Evolutionary conservation across 257 asterid species (phyloP).

Genomic region (Solanum bulbocastanum): DNA sequence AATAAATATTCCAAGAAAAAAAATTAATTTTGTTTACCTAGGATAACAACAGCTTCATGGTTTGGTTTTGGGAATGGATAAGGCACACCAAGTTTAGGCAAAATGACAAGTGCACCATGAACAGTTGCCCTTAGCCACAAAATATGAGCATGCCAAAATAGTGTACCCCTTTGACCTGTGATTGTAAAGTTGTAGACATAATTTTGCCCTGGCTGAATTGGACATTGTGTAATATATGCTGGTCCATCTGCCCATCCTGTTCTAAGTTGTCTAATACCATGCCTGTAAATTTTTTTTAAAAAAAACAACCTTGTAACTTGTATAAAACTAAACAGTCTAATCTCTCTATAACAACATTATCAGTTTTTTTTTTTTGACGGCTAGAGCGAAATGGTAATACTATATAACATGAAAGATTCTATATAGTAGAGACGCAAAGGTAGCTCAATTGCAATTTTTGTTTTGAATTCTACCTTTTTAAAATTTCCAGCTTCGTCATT

Average conservation of each 20-base stretch:
- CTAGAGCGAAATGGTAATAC: neutral
- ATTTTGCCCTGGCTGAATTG: slow-evolving; percentile 70
- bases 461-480: neutral
- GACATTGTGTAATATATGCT: slow-evolving; percentile 90
- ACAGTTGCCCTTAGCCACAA: slow-evolving; percentile 77
- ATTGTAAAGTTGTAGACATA: slow-evolving; percentile 71
- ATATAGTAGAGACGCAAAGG: neutral
- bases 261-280: slow-evolving; percentile 70
- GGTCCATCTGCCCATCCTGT: slow-evolving; percentile 99
- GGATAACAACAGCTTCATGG: slow-evolving; percentile 57
- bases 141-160: slow-evolving; percentile 84
- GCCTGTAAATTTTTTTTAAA: slow-evolving; percentile 32
- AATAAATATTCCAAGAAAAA: neutral
- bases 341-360: neutral
- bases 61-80: slow-evolving; percentile 92
- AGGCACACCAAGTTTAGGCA: slow-evolving; percentile 79
- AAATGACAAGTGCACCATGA: slow-evolving; percentile 79
- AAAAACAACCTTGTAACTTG: neutral
- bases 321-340: neutral
- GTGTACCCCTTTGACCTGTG: slow-evolving; percentile 91
- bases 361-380: neutral
- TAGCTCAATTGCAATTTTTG: too few species aligned
- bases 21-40: slow-evolving; percentile 28
- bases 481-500: neutral
- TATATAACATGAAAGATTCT: neutral